Evolutionary conservation across 2,329 filamentous ascomycete species (phyloP).

Genomic region (Calonectria montana): DNA sequence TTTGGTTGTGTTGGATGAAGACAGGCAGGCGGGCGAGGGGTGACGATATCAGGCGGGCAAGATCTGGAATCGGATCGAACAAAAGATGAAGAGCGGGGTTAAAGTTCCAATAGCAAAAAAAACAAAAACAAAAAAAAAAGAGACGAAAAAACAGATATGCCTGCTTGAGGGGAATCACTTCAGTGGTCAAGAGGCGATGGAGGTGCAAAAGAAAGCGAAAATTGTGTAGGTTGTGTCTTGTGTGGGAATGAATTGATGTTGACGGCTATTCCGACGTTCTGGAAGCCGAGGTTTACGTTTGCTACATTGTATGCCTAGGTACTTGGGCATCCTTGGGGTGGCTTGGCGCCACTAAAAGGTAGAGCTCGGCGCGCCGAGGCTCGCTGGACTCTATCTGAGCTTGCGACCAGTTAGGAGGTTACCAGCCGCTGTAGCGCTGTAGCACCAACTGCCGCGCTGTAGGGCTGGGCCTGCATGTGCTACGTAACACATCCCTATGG

Average conservation of each 20-base stretch:
- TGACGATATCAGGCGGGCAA: slow-evolving; percentile 6
- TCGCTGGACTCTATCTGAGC: not conserved
- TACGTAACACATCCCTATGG: not conserved
- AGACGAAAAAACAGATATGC: not conserved
- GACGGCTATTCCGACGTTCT: slow-evolving; percentile 31
- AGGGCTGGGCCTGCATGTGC: not conserved
- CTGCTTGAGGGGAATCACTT: not conserved
- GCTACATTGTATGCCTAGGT: not conserved
- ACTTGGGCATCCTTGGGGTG: not conserved
- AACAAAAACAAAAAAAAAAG: not conserved
- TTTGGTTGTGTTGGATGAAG: not conserved
- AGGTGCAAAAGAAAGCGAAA: not conserved
- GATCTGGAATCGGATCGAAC: not conserved
- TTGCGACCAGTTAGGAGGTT: not conserved
- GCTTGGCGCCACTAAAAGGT: not conserved
- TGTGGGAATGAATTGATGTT: slow-evolving; percentile 13
- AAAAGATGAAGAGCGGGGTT: slow-evolving; percentile 6
- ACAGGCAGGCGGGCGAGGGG: not conserved
- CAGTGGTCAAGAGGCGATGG: not conserved
- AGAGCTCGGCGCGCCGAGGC: not conserved
- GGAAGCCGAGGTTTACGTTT: slow-evolving; percentile 36
- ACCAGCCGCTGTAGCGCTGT: slow-evolving; percentile 1
- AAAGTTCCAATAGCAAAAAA: slow-evolving; percentile 13
- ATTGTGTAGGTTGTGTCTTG: not conserved
- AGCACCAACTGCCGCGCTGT: slow-evolving; percentile 7